Evolutionary conservation across 2,329 filamentous ascomycete genomes (phyloP).

Genomic region (Coniella lustricola): DNA sequence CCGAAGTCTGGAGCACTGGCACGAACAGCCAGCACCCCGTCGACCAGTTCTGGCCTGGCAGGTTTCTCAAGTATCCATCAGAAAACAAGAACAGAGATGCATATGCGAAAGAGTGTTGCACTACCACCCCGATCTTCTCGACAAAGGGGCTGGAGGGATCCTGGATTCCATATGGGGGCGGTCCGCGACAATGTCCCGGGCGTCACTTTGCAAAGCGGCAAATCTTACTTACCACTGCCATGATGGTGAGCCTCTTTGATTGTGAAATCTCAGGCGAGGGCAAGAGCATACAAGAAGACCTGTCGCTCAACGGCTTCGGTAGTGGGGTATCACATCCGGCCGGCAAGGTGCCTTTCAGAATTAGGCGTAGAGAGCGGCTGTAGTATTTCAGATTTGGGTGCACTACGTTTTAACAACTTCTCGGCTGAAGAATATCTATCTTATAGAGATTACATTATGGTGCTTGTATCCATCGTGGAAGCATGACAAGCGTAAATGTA

Average conservation of each 20-base stretch:
- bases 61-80: slow-evolving; percentile 18
- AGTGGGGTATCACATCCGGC: slow-evolving; percentile 19
- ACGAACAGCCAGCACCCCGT: slow-evolving; percentile 19
- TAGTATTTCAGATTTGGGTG: no score
- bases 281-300: slow-evolving; percentile 19
- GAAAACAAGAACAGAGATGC: not conserved
- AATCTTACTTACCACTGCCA: slow-evolving; percentile 20
- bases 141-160: slow-evolving; percentile 23
- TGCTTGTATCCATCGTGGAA: no score
- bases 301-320: slow-evolving; percentile 23
- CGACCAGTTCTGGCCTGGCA: slow-evolving; percentile 22
- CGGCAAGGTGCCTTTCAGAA: slow-evolving; percentile 4
- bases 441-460: no score
- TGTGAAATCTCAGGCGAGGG: slow-evolving; percentile 20
- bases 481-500: no score
- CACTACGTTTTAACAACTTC: no score
- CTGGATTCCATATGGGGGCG: slow-evolving; percentile 25
- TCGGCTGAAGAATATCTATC: no score
- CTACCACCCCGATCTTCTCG: slow-evolving; percentile 16
- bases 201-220: slow-evolving; percentile 26
- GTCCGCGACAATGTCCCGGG: slow-evolving; percentile 23
- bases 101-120: no score
- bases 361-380: not conserved
- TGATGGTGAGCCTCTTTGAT: slow-evolving; percentile 15
- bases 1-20: slow-evolving; percentile 18